Conservation (phyloP, 352 stramenopile species). For the Pythium rishiriense region DNA sequence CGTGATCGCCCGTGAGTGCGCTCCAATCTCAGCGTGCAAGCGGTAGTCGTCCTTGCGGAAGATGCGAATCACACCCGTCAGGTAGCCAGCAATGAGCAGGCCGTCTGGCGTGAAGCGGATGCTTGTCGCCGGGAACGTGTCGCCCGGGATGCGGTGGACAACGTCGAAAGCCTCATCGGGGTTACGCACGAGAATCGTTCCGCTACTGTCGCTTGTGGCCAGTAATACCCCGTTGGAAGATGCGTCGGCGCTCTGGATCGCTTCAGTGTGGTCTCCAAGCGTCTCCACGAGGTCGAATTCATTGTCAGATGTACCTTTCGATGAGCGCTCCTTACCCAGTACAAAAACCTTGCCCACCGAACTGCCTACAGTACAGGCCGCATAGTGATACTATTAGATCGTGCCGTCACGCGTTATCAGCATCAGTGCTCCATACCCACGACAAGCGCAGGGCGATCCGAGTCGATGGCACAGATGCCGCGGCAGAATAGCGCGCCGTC, state of each 20-base stretch:
- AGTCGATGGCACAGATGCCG: constrained; percentile 59
- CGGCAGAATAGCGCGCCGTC: constrained; percentile 54
- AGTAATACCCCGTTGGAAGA: constrained; percentile 38
- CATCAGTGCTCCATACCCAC: too few relatives aligned
- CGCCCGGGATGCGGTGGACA: constrained; percentile 53
- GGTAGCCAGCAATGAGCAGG: constrained; percentile 57
- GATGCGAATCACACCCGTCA: constrained; percentile 60
- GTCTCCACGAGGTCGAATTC: constrained; percentile 69
- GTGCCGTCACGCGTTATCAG: too few relatives aligned
- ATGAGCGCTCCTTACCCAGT: constrained; percentile 51
- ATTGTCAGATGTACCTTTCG: constrained; percentile 42
- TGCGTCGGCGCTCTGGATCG: constrained; percentile 64
- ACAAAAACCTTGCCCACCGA: constrained; percentile 63
- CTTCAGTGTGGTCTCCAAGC: constrained; percentile 48
- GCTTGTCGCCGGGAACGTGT: constrained; percentile 44
- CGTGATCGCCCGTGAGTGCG: constrained; percentile 68
- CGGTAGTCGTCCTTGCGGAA: constrained; percentile 51
- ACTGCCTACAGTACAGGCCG: constrained; percentile 32
- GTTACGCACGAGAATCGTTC: constrained; percentile 57
- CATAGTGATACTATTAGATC: too few relatives aligned
- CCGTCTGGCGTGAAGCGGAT: constrained; percentile 58
- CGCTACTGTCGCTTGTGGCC: constrained; percentile 60
- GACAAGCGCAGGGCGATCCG: constrained; percentile 44
- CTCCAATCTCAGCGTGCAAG: constrained; percentile 63
- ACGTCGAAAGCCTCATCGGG: constrained; percentile 58